phyloP scores from a whole-genome alignment of 75 land plant species.

The Gnetum montanum region DNA sequence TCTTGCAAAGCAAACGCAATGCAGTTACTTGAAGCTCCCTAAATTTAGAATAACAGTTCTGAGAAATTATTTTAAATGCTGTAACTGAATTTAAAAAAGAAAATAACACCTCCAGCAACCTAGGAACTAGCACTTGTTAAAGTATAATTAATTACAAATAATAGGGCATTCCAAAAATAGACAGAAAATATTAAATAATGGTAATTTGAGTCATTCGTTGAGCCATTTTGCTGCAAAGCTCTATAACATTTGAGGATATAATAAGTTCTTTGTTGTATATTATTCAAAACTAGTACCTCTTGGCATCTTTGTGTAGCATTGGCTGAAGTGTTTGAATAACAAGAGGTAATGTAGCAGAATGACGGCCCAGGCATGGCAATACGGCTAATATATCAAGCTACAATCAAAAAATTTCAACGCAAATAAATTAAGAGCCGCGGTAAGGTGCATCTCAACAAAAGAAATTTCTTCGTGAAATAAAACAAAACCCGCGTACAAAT shows the following conservation, averaged over 20 bases:
- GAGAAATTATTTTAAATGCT: too few relatives aligned
- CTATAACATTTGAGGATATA: too few relatives aligned
- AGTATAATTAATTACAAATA: neutral
- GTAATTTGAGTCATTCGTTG: too few relatives aligned
- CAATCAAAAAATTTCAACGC: too few relatives aligned
- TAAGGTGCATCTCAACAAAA: too few relatives aligned
- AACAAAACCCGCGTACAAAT: neutral
- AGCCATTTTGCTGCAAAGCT: too few relatives aligned
- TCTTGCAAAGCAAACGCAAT: slow-evolving; percentile 63
- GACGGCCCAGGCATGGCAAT: slow-evolving; percentile 48
- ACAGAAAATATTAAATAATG: too few relatives aligned
- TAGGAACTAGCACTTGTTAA: neutral
- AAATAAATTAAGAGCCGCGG: too few relatives aligned
- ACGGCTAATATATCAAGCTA: slow-evolving; percentile 48
- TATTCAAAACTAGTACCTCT: neutral
- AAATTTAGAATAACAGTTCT: too few relatives aligned
- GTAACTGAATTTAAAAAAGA: too few relatives aligned
- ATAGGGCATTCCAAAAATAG: neutral
- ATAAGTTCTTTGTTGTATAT: too few relatives aligned
- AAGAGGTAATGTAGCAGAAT: slow-evolving; percentile 45
- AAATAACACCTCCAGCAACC: neutral
- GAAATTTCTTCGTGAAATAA: too few relatives aligned
- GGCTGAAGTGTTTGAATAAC: slow-evolving; percentile 53
- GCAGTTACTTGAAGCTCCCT: slow-evolving; percentile 60
- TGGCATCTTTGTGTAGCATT: slow-evolving; percentile 40